Conservation (phyloP, 192 early-diverging fungal species). For the Podila epicladia region DNA sequence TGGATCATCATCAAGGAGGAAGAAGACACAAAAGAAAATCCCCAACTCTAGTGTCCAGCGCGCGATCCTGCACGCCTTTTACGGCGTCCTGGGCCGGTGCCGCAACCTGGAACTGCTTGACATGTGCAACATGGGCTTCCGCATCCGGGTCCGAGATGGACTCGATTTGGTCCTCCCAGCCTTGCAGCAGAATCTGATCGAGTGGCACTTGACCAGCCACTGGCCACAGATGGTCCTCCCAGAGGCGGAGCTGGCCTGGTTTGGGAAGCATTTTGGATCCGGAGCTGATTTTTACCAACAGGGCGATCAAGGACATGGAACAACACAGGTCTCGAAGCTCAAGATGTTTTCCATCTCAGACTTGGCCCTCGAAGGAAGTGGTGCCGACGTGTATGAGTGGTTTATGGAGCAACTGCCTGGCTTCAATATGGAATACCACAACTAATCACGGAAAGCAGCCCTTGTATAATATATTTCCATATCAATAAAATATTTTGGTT, state of each 20-base stretch:
- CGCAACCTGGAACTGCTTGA: constrained; percentile 1
- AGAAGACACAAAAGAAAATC: not conserved
- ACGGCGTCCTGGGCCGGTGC: constrained; percentile 8
- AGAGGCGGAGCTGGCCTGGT: not conserved
- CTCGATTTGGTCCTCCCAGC: constrained; percentile 7
- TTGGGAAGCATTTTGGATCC: not conserved
- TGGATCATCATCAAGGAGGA: no score
- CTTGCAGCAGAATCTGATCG: not conserved
- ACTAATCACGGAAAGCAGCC: not conserved
- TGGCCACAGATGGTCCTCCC: not conserved
- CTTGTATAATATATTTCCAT: no score
- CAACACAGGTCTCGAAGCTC: not conserved
- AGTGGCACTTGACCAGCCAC: not conserved
- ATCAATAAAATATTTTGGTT: not conserved
- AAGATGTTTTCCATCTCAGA: not conserved
- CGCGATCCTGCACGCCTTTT: constrained; percentile 9
- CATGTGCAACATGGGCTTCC: constrained; percentile 14
- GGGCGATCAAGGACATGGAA: not conserved
- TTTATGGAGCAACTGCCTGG: not conserved
- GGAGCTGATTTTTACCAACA: not conserved
- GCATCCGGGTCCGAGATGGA: constrained; percentile 13
- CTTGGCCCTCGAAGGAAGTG: not conserved
- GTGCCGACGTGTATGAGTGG: not conserved
- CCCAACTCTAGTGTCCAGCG: not conserved
- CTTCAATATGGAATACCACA: not conserved